A percentile compares a stretch with the other conserved stretches of the same genome.
These are phyloP conservation scores for Cystobasidium onofrii DNA, from an alignment of 768 basidiomycete genomes.

Conservation along the genomic window DNA sequence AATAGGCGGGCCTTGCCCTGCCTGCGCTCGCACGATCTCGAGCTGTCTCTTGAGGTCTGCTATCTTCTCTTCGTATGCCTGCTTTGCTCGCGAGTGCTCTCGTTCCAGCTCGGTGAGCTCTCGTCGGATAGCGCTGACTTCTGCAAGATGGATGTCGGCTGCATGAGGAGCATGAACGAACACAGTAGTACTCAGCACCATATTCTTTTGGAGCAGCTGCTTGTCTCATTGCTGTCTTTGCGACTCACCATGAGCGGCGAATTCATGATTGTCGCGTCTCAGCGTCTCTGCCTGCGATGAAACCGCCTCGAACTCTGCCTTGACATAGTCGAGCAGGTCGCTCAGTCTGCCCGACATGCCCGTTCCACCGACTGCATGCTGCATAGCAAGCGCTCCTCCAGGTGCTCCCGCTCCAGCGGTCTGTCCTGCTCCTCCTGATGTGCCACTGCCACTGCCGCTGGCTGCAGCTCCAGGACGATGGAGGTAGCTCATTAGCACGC, in stretches of 20 bases:
- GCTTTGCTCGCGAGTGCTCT: conserved; percentile 60
- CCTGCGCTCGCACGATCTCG: conserved; percentile 30
- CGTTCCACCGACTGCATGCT: background rate
- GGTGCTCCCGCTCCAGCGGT: background rate
- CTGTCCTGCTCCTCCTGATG: conserved; percentile 1
- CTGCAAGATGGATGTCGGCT: conserved; percentile 64
- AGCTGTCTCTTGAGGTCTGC: conserved; percentile 40
- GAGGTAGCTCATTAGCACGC: conserved; percentile 1
- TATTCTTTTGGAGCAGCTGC: background rate
- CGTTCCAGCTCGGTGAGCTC: conserved; percentile 85
- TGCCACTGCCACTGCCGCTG: background rate
- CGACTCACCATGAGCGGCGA: conserved; percentile 70
- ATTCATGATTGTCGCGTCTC: conserved; percentile 75
- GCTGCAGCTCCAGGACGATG: background rate
- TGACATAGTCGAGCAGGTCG: conserved; percentile 71
- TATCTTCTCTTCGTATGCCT: conserved; percentile 41
- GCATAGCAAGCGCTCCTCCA: background rate
- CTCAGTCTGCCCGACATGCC: conserved; percentile 29
- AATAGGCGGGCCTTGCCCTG: conserved; percentile 16
- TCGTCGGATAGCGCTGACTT: conserved; percentile 79
- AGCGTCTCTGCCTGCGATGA: conserved; percentile 59
- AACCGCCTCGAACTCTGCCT: conserved; percentile 73
- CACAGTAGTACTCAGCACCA: background rate
- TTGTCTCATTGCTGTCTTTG: background rate
- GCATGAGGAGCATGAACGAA: background rate